Conservation (phyloP, 768 basidiomycete species). For the Termitomyces sp. region DNA sequence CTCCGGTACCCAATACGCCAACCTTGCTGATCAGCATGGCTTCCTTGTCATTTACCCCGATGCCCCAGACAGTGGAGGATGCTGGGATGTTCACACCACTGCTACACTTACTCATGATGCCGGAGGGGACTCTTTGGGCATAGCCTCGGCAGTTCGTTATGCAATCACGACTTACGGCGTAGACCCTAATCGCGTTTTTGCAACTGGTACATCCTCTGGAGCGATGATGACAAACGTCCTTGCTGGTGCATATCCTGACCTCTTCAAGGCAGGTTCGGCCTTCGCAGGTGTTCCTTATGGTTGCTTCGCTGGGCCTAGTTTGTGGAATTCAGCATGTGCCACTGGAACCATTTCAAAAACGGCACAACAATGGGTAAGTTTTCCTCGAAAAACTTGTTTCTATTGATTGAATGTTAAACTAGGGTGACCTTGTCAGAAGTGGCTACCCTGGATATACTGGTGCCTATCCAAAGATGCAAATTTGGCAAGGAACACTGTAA, state of each 20-base stretch:
- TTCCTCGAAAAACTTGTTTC: not conserved
- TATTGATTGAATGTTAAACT: not conserved
- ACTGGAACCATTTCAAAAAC: slow-evolving; percentile 38
- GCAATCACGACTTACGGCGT: slow-evolving; percentile 45
- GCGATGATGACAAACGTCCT: slow-evolving; percentile 61
- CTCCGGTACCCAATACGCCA: slow-evolving; percentile 42
- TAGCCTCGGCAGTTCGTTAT: slow-evolving; percentile 41
- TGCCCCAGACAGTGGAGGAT: slow-evolving; percentile 38
- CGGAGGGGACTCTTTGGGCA: slow-evolving; percentile 50
- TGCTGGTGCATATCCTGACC: slow-evolving; percentile 47
- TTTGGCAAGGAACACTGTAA: slow-evolving; percentile 49
- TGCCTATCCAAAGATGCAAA: slow-evolving; percentile 42
- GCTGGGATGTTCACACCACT: slow-evolving; percentile 49
- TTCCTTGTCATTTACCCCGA: slow-evolving; percentile 49
- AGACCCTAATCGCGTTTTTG: slow-evolving; percentile 42
- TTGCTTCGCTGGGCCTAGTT: slow-evolving; percentile 44
- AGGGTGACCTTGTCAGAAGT: slow-evolving; percentile 39
- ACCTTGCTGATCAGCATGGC: slow-evolving; percentile 41
- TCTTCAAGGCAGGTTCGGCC: slow-evolving; percentile 43
- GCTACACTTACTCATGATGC: slow-evolving; percentile 50
- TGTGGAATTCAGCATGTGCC: slow-evolving; percentile 46
- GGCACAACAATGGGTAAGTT: slow-evolving; percentile 39
- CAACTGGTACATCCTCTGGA: slow-evolving; percentile 47
- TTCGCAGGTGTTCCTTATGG: slow-evolving; percentile 51
- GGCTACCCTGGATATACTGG: slow-evolving; percentile 53